Conservation (phyloP, 192 early-diverging fungal species). For the Dispira parvispora region DNA sequence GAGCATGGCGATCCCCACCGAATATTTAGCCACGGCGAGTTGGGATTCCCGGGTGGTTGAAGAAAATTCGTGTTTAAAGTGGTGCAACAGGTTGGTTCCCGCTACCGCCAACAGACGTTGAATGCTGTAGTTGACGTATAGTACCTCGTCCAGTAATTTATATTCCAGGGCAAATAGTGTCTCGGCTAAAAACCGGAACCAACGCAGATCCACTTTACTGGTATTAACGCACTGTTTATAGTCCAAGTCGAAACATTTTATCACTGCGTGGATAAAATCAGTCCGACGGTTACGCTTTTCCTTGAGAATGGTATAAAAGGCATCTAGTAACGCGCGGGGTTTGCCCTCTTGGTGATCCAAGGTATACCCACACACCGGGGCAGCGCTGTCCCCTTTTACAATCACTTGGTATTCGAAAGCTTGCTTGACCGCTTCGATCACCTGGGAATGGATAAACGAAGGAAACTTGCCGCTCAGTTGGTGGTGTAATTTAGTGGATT, state of each 20-base stretch:
- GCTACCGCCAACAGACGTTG: constrained; percentile 54
- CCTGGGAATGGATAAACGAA: constrained; percentile 71
- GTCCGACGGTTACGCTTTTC: constrained; percentile 50
- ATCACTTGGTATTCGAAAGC: constrained; percentile 55
- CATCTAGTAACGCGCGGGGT: constrained; percentile 36
- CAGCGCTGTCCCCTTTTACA: constrained; percentile 17
- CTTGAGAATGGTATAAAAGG: constrained; percentile 50
- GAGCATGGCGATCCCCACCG: constrained; percentile 42
- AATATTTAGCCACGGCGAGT: constrained; percentile 24
- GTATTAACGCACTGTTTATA: constrained; percentile 13
- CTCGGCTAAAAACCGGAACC: constrained; percentile 64
- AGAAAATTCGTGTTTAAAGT: constrained; percentile 21
- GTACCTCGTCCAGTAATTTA: constrained; percentile 64
- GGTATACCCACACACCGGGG: constrained; percentile 25
- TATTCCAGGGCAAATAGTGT: constrained; percentile 66
- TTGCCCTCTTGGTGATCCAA: constrained; percentile 12
- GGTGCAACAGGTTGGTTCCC: constrained; percentile 39
- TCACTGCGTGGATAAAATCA: constrained; percentile 47
- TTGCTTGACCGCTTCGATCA: constrained; percentile 54
- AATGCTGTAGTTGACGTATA: constrained; percentile 53
- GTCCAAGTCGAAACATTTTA: constrained; percentile 54
- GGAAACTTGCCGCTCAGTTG: constrained; percentile 71
- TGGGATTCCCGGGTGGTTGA: constrained; percentile 6
- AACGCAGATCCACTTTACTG: constrained; percentile 31
- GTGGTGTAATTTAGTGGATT: constrained; percentile 52